Evolutionary conservation across 768 basidiomycete genomes (phyloP), one percentile per base, ranked within the genome.

Genomic region (Macrolepiota albuminosa): DNA sequence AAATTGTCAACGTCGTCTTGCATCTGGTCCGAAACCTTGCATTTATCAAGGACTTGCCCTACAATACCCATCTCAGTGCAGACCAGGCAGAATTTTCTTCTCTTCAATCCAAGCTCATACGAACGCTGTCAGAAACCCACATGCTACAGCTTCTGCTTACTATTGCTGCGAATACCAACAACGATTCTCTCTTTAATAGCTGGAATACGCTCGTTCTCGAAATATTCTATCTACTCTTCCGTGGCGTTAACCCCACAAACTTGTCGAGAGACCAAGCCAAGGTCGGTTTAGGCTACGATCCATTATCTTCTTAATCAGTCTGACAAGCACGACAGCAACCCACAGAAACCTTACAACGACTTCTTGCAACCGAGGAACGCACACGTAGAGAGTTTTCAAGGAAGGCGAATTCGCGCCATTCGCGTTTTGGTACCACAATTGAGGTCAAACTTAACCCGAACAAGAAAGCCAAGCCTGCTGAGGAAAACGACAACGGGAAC

Each of bases 401-500:
- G 51, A 75, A 75, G 40, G 74, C 79, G 18, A 75, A 86, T 54
- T 91, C 93, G 24, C 84, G 97, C 36, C 97, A 99, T 74, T 93
- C 94, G 29, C 86, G 95, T 51, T 99, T 99, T 72, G 97, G 97
- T 1, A 98, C 97, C 2, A 98, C 95, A 9, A 88, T 98, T 63
- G 76, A 89, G 24, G 88, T 99, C 56, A 84, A 80, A 62, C 77
- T 90, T 46, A 89, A 87, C 60, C 71, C 85, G 14, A 82, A 80
- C 63, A 84, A 82, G 71, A 78, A 74, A 56, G 67, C 61, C 47
- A 64, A 58, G 3, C 57, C 60, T 18, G 50, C 47, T 48, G 55
- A 39, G 40, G 36, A 65, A 36, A 56, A 57, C 13, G 66, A 45
- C 33, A 68, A 59, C 29, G 65, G 58, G 46, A 67, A 67, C 56